Conservation (phyloP, 2,329 filamentous ascomycete genomes). For the Monosporascus sp. region DNA sequence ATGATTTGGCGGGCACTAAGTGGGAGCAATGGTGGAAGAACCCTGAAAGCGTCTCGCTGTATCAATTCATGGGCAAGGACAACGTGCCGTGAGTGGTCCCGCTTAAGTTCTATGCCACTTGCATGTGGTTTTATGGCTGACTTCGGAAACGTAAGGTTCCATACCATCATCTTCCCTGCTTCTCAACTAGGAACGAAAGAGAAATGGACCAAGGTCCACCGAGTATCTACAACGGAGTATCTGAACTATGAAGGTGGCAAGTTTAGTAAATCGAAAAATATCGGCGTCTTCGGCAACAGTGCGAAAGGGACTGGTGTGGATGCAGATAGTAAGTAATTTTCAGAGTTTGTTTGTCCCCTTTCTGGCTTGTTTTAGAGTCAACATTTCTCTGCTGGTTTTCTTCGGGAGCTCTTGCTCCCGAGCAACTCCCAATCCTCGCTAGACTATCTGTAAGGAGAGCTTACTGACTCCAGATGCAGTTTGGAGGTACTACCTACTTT, state of each 20-base stretch:
- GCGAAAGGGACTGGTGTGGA: constrained; percentile 81
- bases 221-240: constrained; percentile 85
- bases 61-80: constrained; percentile 95
- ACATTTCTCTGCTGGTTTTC: too few relatives aligned
- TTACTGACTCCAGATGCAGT: too few relatives aligned
- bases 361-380: too few relatives aligned
- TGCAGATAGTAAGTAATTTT: too few relatives aligned
- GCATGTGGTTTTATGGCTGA: too few relatives aligned
- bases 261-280: constrained; percentile 84
- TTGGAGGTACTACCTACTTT: constrained; percentile 90
- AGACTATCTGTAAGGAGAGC: too few relatives aligned
- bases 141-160: constrained; percentile 46
- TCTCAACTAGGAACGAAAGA: constrained; percentile 80
- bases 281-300: constrained; percentile 89
- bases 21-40: constrained; percentile 97
- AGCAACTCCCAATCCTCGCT: too few relatives aligned
- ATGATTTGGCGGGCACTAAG: constrained; percentile 33
- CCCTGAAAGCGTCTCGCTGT: constrained; percentile 79
- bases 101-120: background rate
- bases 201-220: constrained; percentile 85
- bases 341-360: too few relatives aligned
- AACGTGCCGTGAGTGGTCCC: constrained; percentile 47
- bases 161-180: constrained; percentile 86
- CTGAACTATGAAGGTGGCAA: constrained; percentile 86
- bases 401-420: too few relatives aligned